These are phyloP conservation scores for Geosmithia flava DNA, from an alignment of 2,329 filamentous ascomycete genomes.

Conservation along the genomic window DNA sequence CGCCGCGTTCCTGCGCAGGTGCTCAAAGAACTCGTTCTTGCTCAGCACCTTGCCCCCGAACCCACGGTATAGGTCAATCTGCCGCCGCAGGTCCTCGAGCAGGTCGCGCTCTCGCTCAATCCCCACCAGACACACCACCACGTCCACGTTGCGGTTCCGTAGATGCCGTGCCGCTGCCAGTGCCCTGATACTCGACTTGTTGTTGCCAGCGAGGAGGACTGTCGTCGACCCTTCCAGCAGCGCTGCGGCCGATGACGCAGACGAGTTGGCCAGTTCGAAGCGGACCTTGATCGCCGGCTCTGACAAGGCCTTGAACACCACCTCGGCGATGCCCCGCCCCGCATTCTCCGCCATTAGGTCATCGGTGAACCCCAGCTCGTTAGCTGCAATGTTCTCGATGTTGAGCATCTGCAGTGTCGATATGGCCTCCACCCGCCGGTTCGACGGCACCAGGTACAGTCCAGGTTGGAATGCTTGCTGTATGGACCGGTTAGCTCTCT, in stretches of 20 bases:
- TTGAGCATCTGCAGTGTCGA: conserved; percentile 79
- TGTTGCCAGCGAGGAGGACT: conserved; percentile 88
- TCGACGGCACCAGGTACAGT: conserved; percentile 41
- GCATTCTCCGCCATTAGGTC: conserved; percentile 89
- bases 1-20: conserved; percentile 33
- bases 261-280: conserved; percentile 27
- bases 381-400: conserved; percentile 80
- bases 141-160: conserved; percentile 67
- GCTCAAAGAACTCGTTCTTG: conserved; percentile 50
- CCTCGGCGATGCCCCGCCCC: conserved; percentile 77
- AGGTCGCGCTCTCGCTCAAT: conserved; percentile 74
- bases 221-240: conserved; percentile 26
- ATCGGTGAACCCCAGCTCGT: conserved; percentile 76
- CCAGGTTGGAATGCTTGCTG: conserved; percentile 26
- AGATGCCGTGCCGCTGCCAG: conserved; percentile 80
- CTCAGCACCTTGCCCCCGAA: conserved; percentile 63
- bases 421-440: conserved; percentile 47
- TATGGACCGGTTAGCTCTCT: neutral
- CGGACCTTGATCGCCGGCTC: conserved; percentile 48
- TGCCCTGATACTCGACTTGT: conserved; percentile 75
- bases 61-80: conserved; percentile 73
- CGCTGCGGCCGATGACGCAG: conserved; percentile 12
- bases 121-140: conserved; percentile 74
- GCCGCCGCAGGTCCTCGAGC: conserved; percentile 66
- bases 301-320: conserved; percentile 57